Conservation (phyloP, 176 grass and related monocot species). For the Melocanna baccifera region DNA sequence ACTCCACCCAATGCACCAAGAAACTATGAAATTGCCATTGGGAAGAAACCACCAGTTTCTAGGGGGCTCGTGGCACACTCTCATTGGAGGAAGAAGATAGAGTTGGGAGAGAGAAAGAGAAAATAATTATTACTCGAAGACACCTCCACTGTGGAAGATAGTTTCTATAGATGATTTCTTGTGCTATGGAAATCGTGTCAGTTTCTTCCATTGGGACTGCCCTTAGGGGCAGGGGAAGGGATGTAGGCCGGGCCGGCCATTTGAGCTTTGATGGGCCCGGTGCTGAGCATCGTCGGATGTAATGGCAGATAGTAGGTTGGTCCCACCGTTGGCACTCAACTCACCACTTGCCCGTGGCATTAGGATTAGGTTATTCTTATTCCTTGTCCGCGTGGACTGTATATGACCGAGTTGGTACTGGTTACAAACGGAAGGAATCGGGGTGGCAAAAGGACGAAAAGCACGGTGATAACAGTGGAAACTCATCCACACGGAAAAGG, state of each 20-base stretch:
- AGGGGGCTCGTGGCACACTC: too few species aligned
- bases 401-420: neutral
- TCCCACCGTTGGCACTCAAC: neutral
- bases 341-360: neutral
- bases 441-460: neutral
- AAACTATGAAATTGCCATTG: too few species aligned
- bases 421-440: neutral
- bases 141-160: too few species aligned
- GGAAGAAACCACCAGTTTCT: too few species aligned
- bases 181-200: too few species aligned
- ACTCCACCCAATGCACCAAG: too few species aligned
- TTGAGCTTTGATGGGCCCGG: neutral
- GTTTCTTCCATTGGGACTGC: too few species aligned
- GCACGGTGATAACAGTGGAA: neutral
- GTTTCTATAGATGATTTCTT: too few species aligned
- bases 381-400: neutral
- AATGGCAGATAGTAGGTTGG: neutral
- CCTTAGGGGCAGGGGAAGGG: too few species aligned
- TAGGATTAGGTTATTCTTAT: constrained; percentile 3
- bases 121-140: too few species aligned
- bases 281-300: neutral
- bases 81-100: too few species aligned
- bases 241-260: neutral
- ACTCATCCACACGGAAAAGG: neutral
- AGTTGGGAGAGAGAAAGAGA: too few species aligned